phyloP scores from a whole-genome alignment of 192 early-diverging fungal species.

The Coemansia sp. region DNA sequence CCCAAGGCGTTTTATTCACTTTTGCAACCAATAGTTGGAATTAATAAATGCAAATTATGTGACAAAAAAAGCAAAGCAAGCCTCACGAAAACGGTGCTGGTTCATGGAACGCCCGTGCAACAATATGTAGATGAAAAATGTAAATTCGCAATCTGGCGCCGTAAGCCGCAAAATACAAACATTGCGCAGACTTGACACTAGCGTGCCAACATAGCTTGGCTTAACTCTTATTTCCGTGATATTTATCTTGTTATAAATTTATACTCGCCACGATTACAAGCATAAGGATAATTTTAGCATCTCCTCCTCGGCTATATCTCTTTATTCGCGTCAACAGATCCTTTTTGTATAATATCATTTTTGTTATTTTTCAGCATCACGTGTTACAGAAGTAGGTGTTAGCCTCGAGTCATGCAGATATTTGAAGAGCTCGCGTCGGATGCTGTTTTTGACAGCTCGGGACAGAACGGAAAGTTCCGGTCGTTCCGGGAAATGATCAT shows the following conservation, averaged over 20 bases:
- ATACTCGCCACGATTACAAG: slow-evolving; percentile 4
- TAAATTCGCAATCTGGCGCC: neutral
- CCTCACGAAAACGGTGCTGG: neutral
- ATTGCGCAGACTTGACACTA: neutral
- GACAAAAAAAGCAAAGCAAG: neutral
- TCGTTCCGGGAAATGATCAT: slow-evolving; percentile 51
- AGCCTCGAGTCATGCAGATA: slow-evolving; percentile 18
- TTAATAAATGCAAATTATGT: neutral
- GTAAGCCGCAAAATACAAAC: neutral
- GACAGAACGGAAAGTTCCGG: slow-evolving; percentile 14
- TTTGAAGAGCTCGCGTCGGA: slow-evolving; percentile 46
- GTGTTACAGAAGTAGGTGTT: neutral
- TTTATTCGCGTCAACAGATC: slow-evolving; percentile 1
- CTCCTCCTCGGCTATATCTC: slow-evolving; percentile 4
- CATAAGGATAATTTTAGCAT: slow-evolving; percentile 1
- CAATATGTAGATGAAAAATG: neutral
- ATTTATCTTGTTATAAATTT: neutral
- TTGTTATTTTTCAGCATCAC: slow-evolving; percentile 2
- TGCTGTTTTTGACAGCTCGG: slow-evolving; percentile 39
- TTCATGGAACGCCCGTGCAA: neutral
- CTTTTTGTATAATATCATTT: slow-evolving; percentile 2
- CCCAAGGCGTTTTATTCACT: neutral
- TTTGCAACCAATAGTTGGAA: neutral
- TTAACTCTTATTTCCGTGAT: neutral
- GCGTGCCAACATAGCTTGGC: neutral